Percentiles rank a stretch among this genome's conserved stretches.
These are phyloP conservation scores for Populus nigra DNA, from an alignment of 345 rosid species.

Conservation along the genomic window DNA sequence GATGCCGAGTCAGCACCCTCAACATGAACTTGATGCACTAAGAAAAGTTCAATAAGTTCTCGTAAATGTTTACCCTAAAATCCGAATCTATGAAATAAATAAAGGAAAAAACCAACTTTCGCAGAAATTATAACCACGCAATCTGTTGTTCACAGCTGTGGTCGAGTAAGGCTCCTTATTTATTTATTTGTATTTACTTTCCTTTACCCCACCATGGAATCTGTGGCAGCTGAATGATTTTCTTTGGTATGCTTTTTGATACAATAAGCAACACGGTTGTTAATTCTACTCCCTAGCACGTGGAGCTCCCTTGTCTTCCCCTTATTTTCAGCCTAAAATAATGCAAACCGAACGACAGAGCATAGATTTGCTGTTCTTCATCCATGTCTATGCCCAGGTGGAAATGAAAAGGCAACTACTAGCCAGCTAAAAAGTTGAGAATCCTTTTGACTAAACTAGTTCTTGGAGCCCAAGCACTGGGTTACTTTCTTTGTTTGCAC, in stretches of 20 bases:
- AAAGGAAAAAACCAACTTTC: too few species aligned
- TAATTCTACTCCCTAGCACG: background rate
- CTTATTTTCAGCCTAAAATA: background rate
- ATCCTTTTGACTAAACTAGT: background rate
- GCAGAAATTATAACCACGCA: background rate
- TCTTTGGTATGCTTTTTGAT: too few species aligned
- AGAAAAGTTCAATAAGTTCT: too few species aligned
- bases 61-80: too few species aligned
- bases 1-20: too few species aligned
- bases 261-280: background rate
- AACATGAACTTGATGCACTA: too few species aligned
- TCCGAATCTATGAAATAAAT: too few species aligned
- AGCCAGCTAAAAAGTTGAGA: background rate
- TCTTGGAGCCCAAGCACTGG: background rate
- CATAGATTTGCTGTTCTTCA: background rate
- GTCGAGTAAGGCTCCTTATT: background rate
- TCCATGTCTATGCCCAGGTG: background rate
- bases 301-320: background rate
- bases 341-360: background rate
- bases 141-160: constrained; percentile 7
- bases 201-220: background rate
- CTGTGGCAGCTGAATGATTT: too few species aligned
- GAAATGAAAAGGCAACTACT: background rate
- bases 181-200: background rate
- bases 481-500: too few species aligned